Base-by-base conservation (phyloP, 2,329 filamentous ascomycete genomes). In the Paramyrothecium sp. region DNA sequence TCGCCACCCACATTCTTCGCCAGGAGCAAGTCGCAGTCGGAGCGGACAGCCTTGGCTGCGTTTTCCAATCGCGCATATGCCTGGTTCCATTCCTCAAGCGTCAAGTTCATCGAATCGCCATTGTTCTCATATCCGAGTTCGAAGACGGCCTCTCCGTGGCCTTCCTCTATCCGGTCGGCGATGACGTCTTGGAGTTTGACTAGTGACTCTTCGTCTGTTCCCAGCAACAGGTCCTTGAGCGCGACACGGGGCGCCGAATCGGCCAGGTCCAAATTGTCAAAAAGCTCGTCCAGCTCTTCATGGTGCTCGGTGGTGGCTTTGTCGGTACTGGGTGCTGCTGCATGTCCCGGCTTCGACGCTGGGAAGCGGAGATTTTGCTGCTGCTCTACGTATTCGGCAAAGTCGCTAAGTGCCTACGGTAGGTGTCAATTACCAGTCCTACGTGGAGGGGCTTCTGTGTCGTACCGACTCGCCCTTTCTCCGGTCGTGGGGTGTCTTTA, bases 361-460 rank as follows among this genome's bases (percentile, higher is more conserved):
- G 84, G 83, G 65, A 86, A 88, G 56, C 90, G 88, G 53, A 88
- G 75, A 16, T 88, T 87, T 74, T 98, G 95, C 72, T 98, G 93
- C 72, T 92, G 90, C 74, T 98, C 92, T 63, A 97, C 95, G 69
- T 97, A 98, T 69, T 99, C 95, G 73, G 93, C 92, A 72, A 99
- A 99, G 67, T 98, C 95, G 78, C 90, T 95, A 56, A 99, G 83
- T 13, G 94, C 93, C 82, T 64, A 41, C 38, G 16, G 52, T 20
- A 26, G 26, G 30, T 11, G 54, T 67, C 20, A 68, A 61, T 64
- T 19, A 61, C 55, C 55, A 51, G 11, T 48, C 19, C 8, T 7
- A 11, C 30, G 30, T 10, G 3, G 7, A 8, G 11, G 22, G 16
- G 11, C 4, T 38, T 16, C 4, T 38, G 44, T 20, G 30, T 58